Percentiles rank a stretch among this genome's conserved stretches.
These are phyloP conservation scores for Aquanectria penicillioides DNA, from an alignment of 2,329 filamentous ascomycete species.

Conservation along the genomic window DNA sequence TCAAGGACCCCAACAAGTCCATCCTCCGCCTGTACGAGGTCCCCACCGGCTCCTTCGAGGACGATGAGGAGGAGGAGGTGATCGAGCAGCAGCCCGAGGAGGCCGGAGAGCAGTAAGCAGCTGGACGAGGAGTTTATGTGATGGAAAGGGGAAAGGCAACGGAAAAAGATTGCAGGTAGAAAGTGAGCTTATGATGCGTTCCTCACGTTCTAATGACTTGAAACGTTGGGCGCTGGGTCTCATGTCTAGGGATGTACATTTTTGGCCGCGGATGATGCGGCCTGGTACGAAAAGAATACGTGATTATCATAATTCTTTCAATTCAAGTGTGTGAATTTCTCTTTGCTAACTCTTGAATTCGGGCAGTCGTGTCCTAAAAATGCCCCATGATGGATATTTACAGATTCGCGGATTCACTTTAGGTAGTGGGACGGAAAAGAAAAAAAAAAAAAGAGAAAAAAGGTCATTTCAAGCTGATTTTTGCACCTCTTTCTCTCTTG, in stretches of 20 bases:
- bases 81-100: constrained; percentile 51
- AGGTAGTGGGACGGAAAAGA: background rate
- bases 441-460: background rate
- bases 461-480: background rate
- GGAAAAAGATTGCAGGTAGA: constrained; percentile 33
- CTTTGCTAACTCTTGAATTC: too few species aligned
- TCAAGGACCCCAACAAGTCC: constrained; percentile 96
- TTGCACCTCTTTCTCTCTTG: background rate
- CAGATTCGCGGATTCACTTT: too few species aligned
- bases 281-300: constrained; percentile 40
- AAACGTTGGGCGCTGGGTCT: constrained; percentile 38
- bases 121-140: constrained; percentile 25
- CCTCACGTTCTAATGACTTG: constrained; percentile 43
- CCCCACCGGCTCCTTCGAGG: constrained; percentile 87
- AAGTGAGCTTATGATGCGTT: constrained; percentile 14
- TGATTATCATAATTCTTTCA: constrained; percentile 27
- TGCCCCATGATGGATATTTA: too few species aligned
- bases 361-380: too few species aligned
- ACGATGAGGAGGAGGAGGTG: constrained; percentile 77
- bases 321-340: background rate
- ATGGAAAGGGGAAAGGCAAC: constrained; percentile 20
- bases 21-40: constrained; percentile 94
- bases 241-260: constrained; percentile 14
- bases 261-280: constrained; percentile 29
- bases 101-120: constrained; percentile 26